Evolutionary conservation across 768 basidiomycete genomes (phyloP), one percentile per base, ranked within the genome.

Genomic region (Lentinula lateritia): DNA sequence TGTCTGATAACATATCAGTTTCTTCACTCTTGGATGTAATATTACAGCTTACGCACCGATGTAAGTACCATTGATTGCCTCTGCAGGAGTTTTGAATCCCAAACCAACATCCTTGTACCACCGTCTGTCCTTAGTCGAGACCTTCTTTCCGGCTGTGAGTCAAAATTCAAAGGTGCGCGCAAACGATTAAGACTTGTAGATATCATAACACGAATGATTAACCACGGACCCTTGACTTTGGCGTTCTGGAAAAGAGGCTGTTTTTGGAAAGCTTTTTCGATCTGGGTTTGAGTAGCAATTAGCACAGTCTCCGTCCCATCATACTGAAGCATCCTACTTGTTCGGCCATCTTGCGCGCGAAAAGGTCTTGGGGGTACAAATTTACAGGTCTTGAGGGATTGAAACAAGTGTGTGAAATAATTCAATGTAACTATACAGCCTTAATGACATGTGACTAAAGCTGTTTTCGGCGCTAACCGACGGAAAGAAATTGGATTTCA

Each of bases 31-130:
- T 46, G 6, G 10, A 6, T 12, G 20, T 39, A 58, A 18, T 23
- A 28, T 12, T 56, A 12, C 5, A n/a, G 1, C 10, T 43, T 18
- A 81, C 93, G 65, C 74, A 95, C 93, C 94, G 71, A 97, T 90
- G 81, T 98, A 99, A 66, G 93, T 91, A 71, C 95, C 97, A 60
- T 84, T 93, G 73, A 98, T 93, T 59, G 97, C 97, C 70, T 98
- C 95, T 65, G 87, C 70, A 52, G 97, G 97, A 34, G 95, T 98
- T 85, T 98, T 95, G 81, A 92, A 97, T 50, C 93, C 93, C 62
- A 98, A 81, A 70, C 95, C 95, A 71, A 97, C 91, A 78, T 98
- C 94, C 86, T 98, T 98, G 81, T 92, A 97, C 96, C 97, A 99
- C 75, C 97, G 83, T 85, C 90, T 97, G 67, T 93, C 90, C 84